Evolutionary conservation across 768 basidiomycete species (phyloP), one percentile per base, ranked within the genome.

Genomic region (Tulasnella sp.): DNA sequence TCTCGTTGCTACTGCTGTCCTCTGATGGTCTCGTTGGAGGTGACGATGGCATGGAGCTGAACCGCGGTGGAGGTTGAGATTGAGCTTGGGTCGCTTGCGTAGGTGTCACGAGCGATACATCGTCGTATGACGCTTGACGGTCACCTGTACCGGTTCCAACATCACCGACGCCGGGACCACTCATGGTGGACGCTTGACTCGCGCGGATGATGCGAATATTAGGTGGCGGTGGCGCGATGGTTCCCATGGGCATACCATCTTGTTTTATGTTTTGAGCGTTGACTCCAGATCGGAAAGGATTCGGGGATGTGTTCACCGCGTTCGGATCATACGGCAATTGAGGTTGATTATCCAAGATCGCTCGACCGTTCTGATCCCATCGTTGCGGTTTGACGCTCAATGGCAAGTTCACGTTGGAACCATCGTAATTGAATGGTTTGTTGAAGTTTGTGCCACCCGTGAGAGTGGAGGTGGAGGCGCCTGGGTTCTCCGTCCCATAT

Each of bases 341-440:
- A 7, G 31, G 17, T 21, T 54, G 53, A 27, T 57, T 31, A 29
- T 57, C 55, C 3, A 57, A 8, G 1, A 60, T 43, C 1, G 58
- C 58, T 2, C 51, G 53, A 8, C 55, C 60, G 17, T 46, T 9
- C 10, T 17, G 38, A 24, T 61, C 60, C 55, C 55, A 61, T 29
- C 60, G 60, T 29, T 61, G 60, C 4, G 55, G 53, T 31, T 57
- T 27, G 31, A 61, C 55, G 41, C 29, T 19, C 3, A 58, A 30
- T 17, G 60, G 60, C 19, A 61, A 29, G 27, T 57, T 45, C 12
- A 57, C 55, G 4, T 24, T 19, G 45, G 55, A 57, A 19, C 41
- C 53, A 9, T 30, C 30, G 1, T 30, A 29, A 43, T 57, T 45
- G 43, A 57, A 57, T 4, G 44, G 55, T 29, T 31, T n/a, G 15